These are phyloP conservation scores for Leccinum subtestaceum DNA, from an alignment of 768 basidiomycete species.

Conservation along the genomic window DNA sequence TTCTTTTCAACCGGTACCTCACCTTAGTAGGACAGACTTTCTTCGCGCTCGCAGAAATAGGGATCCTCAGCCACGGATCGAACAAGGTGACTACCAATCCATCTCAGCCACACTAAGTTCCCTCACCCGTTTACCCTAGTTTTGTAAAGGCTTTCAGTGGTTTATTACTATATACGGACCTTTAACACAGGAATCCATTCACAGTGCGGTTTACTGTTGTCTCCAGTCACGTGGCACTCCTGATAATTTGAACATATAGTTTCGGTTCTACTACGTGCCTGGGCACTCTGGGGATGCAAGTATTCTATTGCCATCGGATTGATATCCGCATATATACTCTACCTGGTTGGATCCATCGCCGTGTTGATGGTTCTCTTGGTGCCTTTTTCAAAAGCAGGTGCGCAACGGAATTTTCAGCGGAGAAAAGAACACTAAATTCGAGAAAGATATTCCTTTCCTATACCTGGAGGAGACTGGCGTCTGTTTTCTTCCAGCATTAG, in stretches of 20 bases:
- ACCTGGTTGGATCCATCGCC: neutral
- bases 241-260: neutral
- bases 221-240: neutral
- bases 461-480: neutral
- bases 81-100: neutral
- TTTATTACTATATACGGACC: neutral
- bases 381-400: neutral
- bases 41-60: conserved; percentile 12
- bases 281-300: conserved; percentile 20
- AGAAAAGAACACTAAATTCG: neutral
- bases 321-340: conserved; percentile 11
- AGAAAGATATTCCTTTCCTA: neutral
- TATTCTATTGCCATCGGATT: neutral
- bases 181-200: conserved; percentile 9
- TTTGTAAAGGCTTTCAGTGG: conserved; percentile 6
- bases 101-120: neutral
- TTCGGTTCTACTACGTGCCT: conserved; percentile 18
- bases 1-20: conserved; percentile 20
- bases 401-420: neutral
- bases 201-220: conserved; percentile 1
- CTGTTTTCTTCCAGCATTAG: neutral
- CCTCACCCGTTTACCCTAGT: neutral
- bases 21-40: conserved; percentile 10
- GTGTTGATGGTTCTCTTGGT: neutral
- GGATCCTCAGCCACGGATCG: conserved; percentile 7